These are phyloP conservation scores for Yarrowia sp. DNA, from an alignment of 805 yeast species.

Conservation along the genomic window DNA sequence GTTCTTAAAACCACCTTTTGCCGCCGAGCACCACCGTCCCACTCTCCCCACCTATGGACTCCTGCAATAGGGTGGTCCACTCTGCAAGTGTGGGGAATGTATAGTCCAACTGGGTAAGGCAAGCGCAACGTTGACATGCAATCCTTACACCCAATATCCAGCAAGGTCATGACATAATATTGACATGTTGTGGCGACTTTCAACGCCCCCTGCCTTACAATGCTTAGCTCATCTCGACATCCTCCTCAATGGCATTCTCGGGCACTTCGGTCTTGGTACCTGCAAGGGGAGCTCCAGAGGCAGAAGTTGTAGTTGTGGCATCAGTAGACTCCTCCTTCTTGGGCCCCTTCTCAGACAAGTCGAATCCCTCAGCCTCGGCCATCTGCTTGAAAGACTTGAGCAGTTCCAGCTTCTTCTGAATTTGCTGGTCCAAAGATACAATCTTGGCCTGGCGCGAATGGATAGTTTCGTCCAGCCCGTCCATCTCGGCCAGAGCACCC, in stretches of 20 bases:
- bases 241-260: constrained; percentile 25
- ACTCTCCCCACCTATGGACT: neutral
- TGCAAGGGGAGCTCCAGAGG: constrained; percentile 11
- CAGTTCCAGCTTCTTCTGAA: constrained; percentile 30
- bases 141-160: neutral
- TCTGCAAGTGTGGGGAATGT: neutral
- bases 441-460: constrained; percentile 33
- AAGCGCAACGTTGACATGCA: neutral
- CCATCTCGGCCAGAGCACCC: constrained; percentile 28
- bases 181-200: neutral
- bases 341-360: neutral
- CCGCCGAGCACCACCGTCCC: neutral
- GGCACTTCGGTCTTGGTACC: constrained; percentile 22
- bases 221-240: constrained; percentile 9
- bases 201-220: too few species aligned
- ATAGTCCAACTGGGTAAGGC: neutral
- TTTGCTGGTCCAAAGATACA: constrained; percentile 34
- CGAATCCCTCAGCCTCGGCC: constrained; percentile 14
- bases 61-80: neutral
- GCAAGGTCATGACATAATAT: neutral
- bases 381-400: constrained; percentile 19
- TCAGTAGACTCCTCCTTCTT: constrained; percentile 10
- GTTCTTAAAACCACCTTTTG: neutral
- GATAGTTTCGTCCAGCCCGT: constrained; percentile 33
- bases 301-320: neutral